These are phyloP conservation scores for Aspergillus bertholletiae DNA, from an alignment of 495 filamentous ascomycete species.

Conservation along the genomic window DNA sequence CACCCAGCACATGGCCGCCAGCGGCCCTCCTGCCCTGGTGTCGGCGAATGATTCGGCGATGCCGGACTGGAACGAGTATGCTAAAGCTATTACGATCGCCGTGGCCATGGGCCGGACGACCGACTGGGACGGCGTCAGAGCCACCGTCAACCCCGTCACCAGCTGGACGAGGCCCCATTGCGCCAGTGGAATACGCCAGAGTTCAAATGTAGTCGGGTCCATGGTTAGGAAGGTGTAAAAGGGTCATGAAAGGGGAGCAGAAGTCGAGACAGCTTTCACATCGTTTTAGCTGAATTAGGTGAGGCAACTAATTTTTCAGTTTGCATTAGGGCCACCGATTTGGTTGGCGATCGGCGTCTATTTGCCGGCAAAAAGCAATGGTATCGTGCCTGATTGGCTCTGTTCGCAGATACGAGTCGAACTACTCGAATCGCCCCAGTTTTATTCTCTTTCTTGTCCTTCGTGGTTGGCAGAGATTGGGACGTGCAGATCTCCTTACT, in stretches of 20 bases:
- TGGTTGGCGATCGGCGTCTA: neutral
- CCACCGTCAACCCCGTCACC: slow-evolving; percentile 8
- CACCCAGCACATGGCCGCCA: slow-evolving; percentile 22
- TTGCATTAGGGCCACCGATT: neutral
- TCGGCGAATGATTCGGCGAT: slow-evolving; percentile 3
- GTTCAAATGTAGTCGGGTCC: neutral
- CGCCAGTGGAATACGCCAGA: slow-evolving; percentile 9
- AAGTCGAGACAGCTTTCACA: neutral
- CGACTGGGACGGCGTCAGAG: slow-evolving; percentile 10
- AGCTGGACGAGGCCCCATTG: slow-evolving; percentile 13
- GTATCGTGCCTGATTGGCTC: neutral
- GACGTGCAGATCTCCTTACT: neutral
- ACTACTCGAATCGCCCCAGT: neutral
- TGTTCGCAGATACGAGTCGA: neutral
- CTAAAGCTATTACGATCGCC: slow-evolving; percentile 3
- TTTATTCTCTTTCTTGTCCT: neutral
- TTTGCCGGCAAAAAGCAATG: neutral
- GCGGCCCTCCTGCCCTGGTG: slow-evolving; percentile 10
- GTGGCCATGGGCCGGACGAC: slow-evolving; percentile 3
- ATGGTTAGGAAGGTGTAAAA: neutral
- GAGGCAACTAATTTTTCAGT: neutral
- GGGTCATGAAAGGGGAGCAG: neutral
- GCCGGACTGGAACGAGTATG: slow-evolving; percentile 1
- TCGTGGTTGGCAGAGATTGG: neutral
- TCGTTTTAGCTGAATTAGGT: neutral